Base-by-base conservation (phyloP, 148 eudicot genomes). In the Fagopyrum tataricum region DNA sequence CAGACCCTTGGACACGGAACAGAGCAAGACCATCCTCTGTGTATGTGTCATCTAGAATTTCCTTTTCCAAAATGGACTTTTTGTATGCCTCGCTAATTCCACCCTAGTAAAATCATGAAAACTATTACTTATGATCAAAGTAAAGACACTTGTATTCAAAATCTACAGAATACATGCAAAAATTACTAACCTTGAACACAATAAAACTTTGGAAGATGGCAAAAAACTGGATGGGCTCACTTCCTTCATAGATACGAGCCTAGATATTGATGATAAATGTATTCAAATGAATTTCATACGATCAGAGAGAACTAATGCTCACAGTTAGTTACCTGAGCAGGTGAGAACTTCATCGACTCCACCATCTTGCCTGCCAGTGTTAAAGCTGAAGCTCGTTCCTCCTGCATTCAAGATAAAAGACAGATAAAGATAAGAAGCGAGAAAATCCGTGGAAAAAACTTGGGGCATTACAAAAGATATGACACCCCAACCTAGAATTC, bases 191-290 rank as follows among this genome's bases (percentile, higher is more conserved):
- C 96, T 95, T 90, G 77, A 91, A 87, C 76, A 91, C 89, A 72
- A 92, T 82, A 78, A 96, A 92, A 80, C 95, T 88, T 78, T 96
- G 99, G 70, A 96, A 92, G 80, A 96, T 89, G 61, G 89, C 90
- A 78, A 90, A 92, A 81, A 96, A 90, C 75, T 81, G 94, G 80
- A 89, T 81, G 4, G 99, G 96, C 81, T 96, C 99, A 78, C 82
- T 82, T 81, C 94, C 99, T 82, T 92, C 99, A 55, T 81, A 86
- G 73, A 87, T 82, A 46, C 96, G 95, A 64, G 92, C 87, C 99
- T 96, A 71, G 43, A 84, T 47, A 75, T 71, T 55, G 55, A 74
- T 17, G 20, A 74, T 21, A 74, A 39, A 64, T 64, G 44, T 14
- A 64, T 64, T 14, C 37, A 64, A 37, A 64, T 14, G 17, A 64